Evolutionary conservation across 106 monocot genomes (phyloP).

Genomic region (Dendrobium officinale): DNA sequence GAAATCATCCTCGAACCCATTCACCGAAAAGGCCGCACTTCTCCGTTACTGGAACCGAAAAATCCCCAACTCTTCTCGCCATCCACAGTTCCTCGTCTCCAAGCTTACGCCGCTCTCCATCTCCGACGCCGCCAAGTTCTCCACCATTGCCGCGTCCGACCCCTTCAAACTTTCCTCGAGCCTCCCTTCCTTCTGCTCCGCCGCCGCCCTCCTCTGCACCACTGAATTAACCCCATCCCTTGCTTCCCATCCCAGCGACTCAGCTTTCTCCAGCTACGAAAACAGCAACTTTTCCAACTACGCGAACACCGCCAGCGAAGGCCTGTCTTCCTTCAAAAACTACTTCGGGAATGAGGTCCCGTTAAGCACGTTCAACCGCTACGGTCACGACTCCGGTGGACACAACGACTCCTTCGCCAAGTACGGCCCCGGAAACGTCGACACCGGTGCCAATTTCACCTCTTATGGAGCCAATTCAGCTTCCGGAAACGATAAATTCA

Average conservation of each 20-base stretch:
- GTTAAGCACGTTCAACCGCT: constrained; percentile 73
- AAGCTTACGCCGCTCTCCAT: constrained; percentile 75
- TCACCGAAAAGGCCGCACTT: constrained; percentile 50
- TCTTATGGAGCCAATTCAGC: constrained; percentile 43
- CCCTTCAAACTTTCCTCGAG: constrained; percentile 15
- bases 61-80: constrained; percentile 30
- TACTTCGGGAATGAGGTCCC: constrained; percentile 67
- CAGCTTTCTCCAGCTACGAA: constrained; percentile 39
- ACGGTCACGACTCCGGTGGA: constrained; percentile 44
- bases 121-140: constrained; percentile 30
- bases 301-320: constrained; percentile 31
- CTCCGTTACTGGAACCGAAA: constrained; percentile 80
- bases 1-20: constrained; percentile 23
- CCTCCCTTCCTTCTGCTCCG: constrained; percentile 50
- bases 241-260: constrained; percentile 5
- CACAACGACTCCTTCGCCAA: constrained; percentile 38
- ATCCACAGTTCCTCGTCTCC: constrained; percentile 62
- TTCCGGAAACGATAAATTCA: constrained; percentile 46
- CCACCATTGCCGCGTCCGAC: constrained; percentile 25
- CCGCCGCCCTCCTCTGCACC: constrained; percentile 13
- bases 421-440: constrained; percentile 50
- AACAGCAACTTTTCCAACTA: constrained; percentile 79
- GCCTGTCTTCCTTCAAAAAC: constrained; percentile 47
- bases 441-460: constrained; percentile 64
- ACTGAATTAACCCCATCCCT: neutral